phyloP scores from a whole-genome alignment of 2,329 filamentous ascomycete species.

The Ophiostoma australiae region DNA sequence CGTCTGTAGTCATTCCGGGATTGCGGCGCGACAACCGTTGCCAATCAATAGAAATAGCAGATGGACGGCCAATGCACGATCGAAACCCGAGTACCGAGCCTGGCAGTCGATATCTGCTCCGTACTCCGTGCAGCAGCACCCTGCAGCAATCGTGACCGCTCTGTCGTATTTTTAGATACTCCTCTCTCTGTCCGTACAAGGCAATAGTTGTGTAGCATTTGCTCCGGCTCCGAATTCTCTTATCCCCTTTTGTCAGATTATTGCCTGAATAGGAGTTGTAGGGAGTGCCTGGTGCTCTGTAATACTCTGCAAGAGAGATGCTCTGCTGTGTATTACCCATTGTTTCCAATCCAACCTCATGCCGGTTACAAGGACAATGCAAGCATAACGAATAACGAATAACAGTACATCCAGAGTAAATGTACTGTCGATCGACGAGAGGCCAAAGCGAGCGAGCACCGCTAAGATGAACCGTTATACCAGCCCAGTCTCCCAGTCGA shows the following conservation, averaged over 20 bases:
- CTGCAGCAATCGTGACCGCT: neutral
- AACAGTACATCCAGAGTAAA: no score
- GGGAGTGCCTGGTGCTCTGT: no score
- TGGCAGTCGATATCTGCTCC: neutral
- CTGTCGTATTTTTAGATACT: no score
- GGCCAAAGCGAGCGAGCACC: neutral
- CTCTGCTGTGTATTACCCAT: neutral
- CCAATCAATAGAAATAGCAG: no score
- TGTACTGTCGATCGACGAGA: neutral
- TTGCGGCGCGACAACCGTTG: no score
- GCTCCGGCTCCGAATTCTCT: neutral
- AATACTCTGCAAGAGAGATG: neutral
- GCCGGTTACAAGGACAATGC: neutral
- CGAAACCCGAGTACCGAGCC: neutral
- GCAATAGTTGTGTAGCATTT: neutral
- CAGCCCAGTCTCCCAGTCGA: no score
- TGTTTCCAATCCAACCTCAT: neutral
- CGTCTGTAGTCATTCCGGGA: no score
- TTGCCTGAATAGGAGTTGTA: neutral
- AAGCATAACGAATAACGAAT: neutral
- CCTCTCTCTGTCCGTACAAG: neutral
- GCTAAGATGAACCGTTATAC: neutral
- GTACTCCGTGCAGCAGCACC: no score
- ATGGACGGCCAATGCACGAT: neutral
- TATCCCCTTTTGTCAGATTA: slow-evolving; percentile 1